Evolutionary conservation across 371 early-diverging fungal species (phyloP), one percentile per base, ranked within the genome.

Genomic region (Zychaea mexicana): DNA sequence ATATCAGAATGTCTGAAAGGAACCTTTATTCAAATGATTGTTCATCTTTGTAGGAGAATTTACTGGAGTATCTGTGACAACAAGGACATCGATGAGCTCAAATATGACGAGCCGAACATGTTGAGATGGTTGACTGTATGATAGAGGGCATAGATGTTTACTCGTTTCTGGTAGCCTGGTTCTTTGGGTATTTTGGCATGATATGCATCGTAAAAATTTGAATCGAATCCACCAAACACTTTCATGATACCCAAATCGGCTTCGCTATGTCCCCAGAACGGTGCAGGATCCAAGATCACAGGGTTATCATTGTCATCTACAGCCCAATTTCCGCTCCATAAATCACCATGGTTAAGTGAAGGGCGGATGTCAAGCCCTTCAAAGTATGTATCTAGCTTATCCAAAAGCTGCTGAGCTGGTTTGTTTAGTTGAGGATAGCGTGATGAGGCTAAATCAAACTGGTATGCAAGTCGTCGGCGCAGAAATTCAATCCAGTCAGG

Each of bases 271-370:
- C 65, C 65, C 8, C 33, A 65, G 39, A 54, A 65, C 9, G 65
- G 47, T 0, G 65, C 65, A 19, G 65, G 65, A 58, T 65, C 65
- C 12, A 59, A 36, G 17, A 65, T 59, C 8, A 65, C 65, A 17
- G 65, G 65, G 21, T 65, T 53, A 4, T 59, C 65, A 10, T 65
- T 15, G 10, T 36, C 52, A 45, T 65, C 65, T 21, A 52, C 52
- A 9, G 39, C 32, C 65, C 65, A 65, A 54, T 65, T 65, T 2
- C 65, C 65, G 26, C 53, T 52, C 65, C 65, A 65, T n/a, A 65
- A 52, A 39, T 65, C 65, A 30, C 65, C 65, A 49, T 65, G 65
- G 9, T 46, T 42, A 2, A 65, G 52, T 15, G 59, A 59, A 15
- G 65, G 65, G 3, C 38, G 57, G 26, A 65, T 59, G 4, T 33